Conservation (phyloP, 129 eudicot genomes). For the Chrysanthemum lavandulifolium region DNA sequence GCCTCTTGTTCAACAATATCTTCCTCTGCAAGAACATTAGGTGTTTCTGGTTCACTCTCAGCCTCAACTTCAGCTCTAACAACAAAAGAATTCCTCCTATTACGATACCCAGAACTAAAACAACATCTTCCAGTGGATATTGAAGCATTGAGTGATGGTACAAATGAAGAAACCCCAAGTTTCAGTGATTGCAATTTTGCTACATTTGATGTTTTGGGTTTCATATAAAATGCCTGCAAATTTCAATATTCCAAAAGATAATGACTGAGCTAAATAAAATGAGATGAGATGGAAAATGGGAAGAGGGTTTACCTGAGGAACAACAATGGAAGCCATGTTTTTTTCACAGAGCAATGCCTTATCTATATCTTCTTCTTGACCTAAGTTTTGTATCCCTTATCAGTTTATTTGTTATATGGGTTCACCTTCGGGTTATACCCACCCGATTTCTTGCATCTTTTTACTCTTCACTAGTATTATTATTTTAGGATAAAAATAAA, state of each 20-base stretch:
- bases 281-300: slow-evolving; percentile 10
- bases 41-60: slow-evolving; percentile 13
- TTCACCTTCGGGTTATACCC: too few relatives aligned
- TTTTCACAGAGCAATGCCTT: slow-evolving; percentile 6
- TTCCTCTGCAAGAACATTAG: slow-evolving; percentile 17
- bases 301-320: slow-evolving; percentile 48
- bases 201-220: slow-evolving; percentile 32
- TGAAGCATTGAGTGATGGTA: slow-evolving; percentile 23
- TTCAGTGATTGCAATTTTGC: slow-evolving; percentile 31
- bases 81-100: slow-evolving; percentile 27
- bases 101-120: not conserved
- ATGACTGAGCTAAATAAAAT: not conserved
- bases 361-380: slow-evolving; percentile 8
- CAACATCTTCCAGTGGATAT: slow-evolving; percentile 1
- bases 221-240: slow-evolving; percentile 45
- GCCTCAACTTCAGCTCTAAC: slow-evolving; percentile 48
- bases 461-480: too few relatives aligned
- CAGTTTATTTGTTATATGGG: too few relatives aligned
- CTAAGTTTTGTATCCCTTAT: too few relatives aligned
- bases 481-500: too few relatives aligned
- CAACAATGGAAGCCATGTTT: slow-evolving; percentile 49
- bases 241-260: not conserved
- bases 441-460: too few relatives aligned
- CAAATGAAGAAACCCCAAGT: slow-evolving; percentile 34
- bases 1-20: not conserved